Evolutionary conservation across 768 basidiomycete species (phyloP).

Genomic region (Tulasnella sp.): DNA sequence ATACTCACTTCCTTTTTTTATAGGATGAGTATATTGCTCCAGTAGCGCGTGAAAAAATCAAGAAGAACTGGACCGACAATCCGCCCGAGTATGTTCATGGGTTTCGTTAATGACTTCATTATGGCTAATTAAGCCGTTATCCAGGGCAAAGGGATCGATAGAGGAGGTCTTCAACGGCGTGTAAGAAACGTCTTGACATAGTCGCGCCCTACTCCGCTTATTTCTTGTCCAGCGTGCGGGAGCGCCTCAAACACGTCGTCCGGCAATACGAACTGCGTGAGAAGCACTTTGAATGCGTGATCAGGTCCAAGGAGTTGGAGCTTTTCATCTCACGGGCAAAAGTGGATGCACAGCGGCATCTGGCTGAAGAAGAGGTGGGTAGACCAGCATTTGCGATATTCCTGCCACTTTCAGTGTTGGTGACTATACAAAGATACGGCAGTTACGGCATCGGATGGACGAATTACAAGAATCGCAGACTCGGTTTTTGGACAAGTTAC

Average conservation of each 20-base stretch:
- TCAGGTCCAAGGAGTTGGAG: slow-evolving; percentile 84
- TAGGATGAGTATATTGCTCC: slow-evolving; percentile 51
- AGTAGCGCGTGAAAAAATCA: slow-evolving; percentile 53
- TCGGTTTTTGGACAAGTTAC: slow-evolving; percentile 69
- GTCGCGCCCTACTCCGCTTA: neutral
- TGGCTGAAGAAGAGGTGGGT: slow-evolving; percentile 50
- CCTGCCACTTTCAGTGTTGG: neutral
- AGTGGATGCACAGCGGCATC: slow-evolving; percentile 75
- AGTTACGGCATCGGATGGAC: slow-evolving; percentile 63
- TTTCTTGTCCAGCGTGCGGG: slow-evolving; percentile 46
- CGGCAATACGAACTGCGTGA: slow-evolving; percentile 83
- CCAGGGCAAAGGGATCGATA: slow-evolving; percentile 57
- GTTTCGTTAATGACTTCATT: neutral
- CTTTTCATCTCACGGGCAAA: slow-evolving; percentile 76
- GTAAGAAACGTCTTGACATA: slow-evolving; percentile 36
- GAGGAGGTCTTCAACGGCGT: slow-evolving; percentile 79
- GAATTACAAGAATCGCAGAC: slow-evolving; percentile 69
- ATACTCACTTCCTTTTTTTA: neutral
- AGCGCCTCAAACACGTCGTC: slow-evolving; percentile 75
- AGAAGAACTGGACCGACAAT: slow-evolving; percentile 71
- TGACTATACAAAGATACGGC: slow-evolving; percentile 38
- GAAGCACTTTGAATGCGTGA: slow-evolving; percentile 83
- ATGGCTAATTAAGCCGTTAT: neutral
- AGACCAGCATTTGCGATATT: neutral
- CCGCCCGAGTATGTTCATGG: slow-evolving; percentile 47